Evolutionary conservation across 179 eudicot species (phyloP), one percentile per base, ranked within the genome.

Genomic region (Silene coronaria): DNA sequence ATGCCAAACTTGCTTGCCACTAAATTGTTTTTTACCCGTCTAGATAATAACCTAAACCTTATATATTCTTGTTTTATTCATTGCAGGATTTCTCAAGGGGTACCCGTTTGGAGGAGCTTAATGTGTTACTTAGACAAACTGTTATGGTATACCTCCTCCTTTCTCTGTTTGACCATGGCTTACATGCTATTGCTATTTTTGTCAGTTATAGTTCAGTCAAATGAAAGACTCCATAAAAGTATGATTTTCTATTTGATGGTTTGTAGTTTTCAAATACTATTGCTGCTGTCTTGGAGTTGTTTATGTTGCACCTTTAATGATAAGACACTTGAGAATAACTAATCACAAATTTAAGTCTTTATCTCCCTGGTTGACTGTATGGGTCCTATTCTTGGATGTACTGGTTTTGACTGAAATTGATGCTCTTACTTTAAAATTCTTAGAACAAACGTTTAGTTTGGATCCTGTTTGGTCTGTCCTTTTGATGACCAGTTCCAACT

Each of bases 31-130:
- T 42, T 48, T 61, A 53, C 23, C 57, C 14, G 70, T 42, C 32
- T 22, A 75, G 73, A 66, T 51, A 28, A 34, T 67, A 19, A 46
- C 2, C 27, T 57, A 17, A 32, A 34, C 48, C 55, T 73, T 30
- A 51, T 23, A 16, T 32, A n/a, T 21, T 34, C 22, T 58, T 27
- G 58, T 72, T 69, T 30, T 61, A 34, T 71, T 34, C 80, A 51
- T 80, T 80, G 73, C 77, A 96, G 99, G 98, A 96, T 78, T 85
- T 84, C 74, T 96, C 98, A 21, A 88, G 72, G 86, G 99, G 99
- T 34, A 75, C 83, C 70, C 99, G 99, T 61, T 84, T 96, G 87
- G 92, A 93, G 85, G 99, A 96, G 87, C 81, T 96, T 78, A 91
- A 93, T 81, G 85, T 96, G 48, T 81, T 96, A 74, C 89, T 96